Evolutionary conservation across 208 protist species (phyloP), one percentile per base, ranked within the genome.

Genomic region (Hexamita inflata): DNA sequence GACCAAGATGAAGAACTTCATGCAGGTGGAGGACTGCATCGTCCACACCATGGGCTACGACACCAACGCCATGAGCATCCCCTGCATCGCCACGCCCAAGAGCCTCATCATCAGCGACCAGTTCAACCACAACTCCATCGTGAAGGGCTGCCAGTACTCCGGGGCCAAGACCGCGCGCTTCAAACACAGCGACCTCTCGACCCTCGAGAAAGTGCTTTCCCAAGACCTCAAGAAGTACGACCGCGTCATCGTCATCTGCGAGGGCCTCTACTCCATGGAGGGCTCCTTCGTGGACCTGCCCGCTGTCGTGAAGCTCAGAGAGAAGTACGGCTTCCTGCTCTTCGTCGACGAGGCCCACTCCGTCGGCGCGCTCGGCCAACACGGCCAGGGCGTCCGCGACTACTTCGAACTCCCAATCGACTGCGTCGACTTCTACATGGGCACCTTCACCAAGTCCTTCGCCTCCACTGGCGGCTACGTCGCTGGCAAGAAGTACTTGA

Each of bases 371-470:
- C 34, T 92, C 1, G 89, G 89, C 9, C 34, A 30, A 9, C 80
- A 26, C 49, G 88, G 88, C 15, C 53, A 85, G 35, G 88, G 88
- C 35, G 74, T 89, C 0, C 62, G 77, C 42, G 84, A 89, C 29
- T 79, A 87, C 49, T 86, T 45, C 41, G 84, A 79, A 24, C 78
- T 85, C 7, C 67, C 79, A 49, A 28, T 84, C 32, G 58, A 59
- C 0, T 80, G 89, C 35, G 77, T 91, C 15, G n/a, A n/a, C n/a
- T n/a, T n/a, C n/a, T n/a, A n/a, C n/a, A 92, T 92, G 89, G 89
- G 89, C 40, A 92, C 89, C 0, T 90, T 90, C 59, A 91, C 88
- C 0, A 92, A 92, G 74, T 82, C 78, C 32, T 91, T 92, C 77
- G 86, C 81, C 34, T 78, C 81, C 0, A 78, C 84, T 41, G 89